Evolutionary conservation across 2,329 filamentous ascomycete species (phyloP), one percentile per base, ranked within the genome.

Genomic region (Fusarium algeriense): DNA sequence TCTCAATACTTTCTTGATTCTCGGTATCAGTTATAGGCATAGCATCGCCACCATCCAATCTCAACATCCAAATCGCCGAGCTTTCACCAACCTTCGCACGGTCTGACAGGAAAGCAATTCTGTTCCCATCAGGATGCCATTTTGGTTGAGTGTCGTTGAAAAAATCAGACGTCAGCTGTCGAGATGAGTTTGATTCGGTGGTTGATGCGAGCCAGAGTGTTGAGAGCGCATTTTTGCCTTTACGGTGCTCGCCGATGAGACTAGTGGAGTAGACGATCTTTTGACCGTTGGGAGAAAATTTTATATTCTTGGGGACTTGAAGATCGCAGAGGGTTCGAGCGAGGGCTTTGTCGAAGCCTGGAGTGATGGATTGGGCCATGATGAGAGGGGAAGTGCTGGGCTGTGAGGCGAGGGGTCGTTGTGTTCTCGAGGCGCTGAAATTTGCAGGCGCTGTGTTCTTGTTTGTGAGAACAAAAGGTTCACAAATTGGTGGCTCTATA

Each of bases 41-140:
- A 13, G 74, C 50, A 37, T 76, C 73, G 1, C 71, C 70, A 4
- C 73, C 72, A 0, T 74, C 73, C 17, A 76, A 23, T 14, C 72
- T 62, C 7, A 75, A 26, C 6, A 44, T 26, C 34, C 60, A 76
- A 10, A 76, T 76, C 11, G 68, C 73, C 38, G 77, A 78, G 57
- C 76, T 66, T 28, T 79, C 79, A 6, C 74, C 67, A 5, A 73
- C 70, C 38, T 81, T 81, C 0, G 48, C 30, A 7, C 70, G 66
- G 13, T 73, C 70, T 2, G 70, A 73, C 12, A 73, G 6, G 26
- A 73, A 73, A 0, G 59, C 59, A 0, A 73, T 6, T 2, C 52
- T 60, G 3, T 57, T 59, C 6, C 66, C 62, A 4, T 19, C 48
- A 12, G 69, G 69, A 12, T 68, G 55, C 70, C 70, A 73, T 7